phyloP scores from a whole-genome alignment of 176 grass and related monocot species.

The Carex myosuroides region DNA sequence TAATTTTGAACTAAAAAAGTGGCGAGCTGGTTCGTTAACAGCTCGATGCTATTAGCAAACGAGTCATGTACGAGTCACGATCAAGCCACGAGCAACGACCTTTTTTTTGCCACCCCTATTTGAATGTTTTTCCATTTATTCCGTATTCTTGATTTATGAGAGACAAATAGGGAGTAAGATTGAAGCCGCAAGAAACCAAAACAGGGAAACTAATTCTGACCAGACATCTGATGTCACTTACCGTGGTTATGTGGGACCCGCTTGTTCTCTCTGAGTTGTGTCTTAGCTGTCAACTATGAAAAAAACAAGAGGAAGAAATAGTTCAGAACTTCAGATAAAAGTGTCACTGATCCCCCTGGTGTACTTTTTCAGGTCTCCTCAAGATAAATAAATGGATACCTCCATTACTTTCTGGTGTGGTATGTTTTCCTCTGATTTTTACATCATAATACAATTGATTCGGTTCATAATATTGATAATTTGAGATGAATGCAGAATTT shows the following conservation, averaged over 20 bases:
- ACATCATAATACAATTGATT: no score
- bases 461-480: no score
- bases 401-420: background rate
- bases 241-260: slow-evolving; percentile 2
- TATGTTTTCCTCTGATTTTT: no score
- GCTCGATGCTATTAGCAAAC: no score
- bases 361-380: background rate
- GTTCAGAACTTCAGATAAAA: slow-evolving; percentile 16
- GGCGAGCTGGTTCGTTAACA: no score
- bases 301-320: background rate
- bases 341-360: background rate
- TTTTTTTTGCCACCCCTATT: no score
- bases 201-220: slow-evolving; percentile 10
- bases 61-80: no score
- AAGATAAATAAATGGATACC: background rate
- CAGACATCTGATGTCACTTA: slow-evolving; percentile 15
- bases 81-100: no score
- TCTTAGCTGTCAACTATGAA: slow-evolving; percentile 18
- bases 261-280: slow-evolving; percentile 1
- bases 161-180: background rate
- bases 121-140: background rate
- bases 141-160: background rate
- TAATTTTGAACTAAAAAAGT: no score
- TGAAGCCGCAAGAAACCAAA: slow-evolving; percentile 13
- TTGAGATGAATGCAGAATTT: no score